Evolutionary conservation across 1,139 yeast genomes (phyloP).

Genomic region (Blastobotrys ciferrii): DNA sequence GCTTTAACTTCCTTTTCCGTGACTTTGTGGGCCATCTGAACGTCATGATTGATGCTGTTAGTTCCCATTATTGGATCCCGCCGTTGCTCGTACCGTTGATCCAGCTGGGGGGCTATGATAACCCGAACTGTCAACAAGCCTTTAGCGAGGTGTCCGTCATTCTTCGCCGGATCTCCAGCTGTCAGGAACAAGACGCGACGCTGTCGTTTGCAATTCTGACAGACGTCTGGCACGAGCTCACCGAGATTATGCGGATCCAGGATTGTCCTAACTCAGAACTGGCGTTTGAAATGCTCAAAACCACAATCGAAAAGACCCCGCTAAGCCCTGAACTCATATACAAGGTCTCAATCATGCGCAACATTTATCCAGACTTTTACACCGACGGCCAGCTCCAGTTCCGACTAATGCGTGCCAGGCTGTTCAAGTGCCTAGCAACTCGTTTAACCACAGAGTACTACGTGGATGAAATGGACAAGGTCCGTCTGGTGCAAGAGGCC

Average conservation of each 20-base stretch:
- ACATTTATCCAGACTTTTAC: slow-evolving; percentile 11
- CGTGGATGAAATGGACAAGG: slow-evolving; percentile 1
- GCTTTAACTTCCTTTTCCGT: slow-evolving; percentile 30
- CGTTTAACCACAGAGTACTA: slow-evolving; percentile 4
- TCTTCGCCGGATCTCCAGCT: slow-evolving; percentile 14
- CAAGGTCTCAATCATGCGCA: slow-evolving; percentile 11
- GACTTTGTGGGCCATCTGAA: slow-evolving; percentile 33
- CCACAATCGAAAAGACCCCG: slow-evolving; percentile 19
- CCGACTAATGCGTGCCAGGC: slow-evolving; percentile 8
- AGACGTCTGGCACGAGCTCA: slow-evolving; percentile 27
- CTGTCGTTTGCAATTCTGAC: slow-evolving; percentile 17
- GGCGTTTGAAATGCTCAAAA: slow-evolving; percentile 26
- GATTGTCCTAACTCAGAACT: slow-evolving; percentile 12
- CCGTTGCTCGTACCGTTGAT: slow-evolving; percentile 25
- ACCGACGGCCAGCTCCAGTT: slow-evolving; percentile 4
- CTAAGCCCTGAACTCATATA: slow-evolving; percentile 16
- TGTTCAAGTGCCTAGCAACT: slow-evolving; percentile 1
- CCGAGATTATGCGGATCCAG: slow-evolving; percentile 22
- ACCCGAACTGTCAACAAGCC: slow-evolving; percentile 16
- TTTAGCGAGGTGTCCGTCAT: slow-evolving; percentile 18
- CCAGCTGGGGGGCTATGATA: slow-evolving; percentile 6
- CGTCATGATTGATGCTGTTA: slow-evolving; percentile 24
- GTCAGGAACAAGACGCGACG: slow-evolving; percentile 15
- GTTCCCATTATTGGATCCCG: slow-evolving; percentile 21
- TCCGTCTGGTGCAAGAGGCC: slow-evolving; percentile 3